phyloP scores from a whole-genome alignment of 2,329 filamentous ascomycete species.

The Fusarium clavum region DNA sequence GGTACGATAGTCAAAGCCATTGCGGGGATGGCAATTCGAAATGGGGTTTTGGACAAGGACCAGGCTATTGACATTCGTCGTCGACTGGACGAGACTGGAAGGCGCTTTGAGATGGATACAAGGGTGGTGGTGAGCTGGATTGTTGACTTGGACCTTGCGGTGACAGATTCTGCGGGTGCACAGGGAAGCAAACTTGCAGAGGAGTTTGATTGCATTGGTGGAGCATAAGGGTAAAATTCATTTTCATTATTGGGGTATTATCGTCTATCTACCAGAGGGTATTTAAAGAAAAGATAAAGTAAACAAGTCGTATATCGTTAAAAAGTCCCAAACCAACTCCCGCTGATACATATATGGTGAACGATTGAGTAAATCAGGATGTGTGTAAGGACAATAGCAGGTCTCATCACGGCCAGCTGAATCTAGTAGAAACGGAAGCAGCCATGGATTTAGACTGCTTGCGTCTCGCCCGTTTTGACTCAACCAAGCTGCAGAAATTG shows the following conservation, averaged over 20 bases:
- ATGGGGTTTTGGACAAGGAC: accelerated
- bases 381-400: no score
- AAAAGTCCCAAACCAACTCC: no score
- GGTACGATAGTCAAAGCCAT: background rate
- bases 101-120: background rate
- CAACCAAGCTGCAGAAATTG: background rate
- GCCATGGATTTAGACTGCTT: accelerated
- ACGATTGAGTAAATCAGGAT: background rate
- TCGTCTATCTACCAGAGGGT: background rate
- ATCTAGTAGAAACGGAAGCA: background rate
- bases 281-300: accelerated
- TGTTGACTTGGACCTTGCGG: background rate
- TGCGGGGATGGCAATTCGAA: background rate
- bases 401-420: no score
- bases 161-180: background rate
- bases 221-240: no score
- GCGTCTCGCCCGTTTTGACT: background rate
- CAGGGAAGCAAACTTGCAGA: background rate
- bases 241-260: no score
- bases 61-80: accelerated
- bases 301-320: background rate
- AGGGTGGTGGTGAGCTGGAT: background rate
- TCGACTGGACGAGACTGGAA: background rate
- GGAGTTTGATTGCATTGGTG: background rate
- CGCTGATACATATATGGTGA: background rate